Percentiles rank a stretch among this genome's conserved stretches.
These are phyloP conservation scores for Lecanicillium sp. DNA, from an alignment of 2,329 filamentous ascomycete genomes.

Conservation along the genomic window DNA sequence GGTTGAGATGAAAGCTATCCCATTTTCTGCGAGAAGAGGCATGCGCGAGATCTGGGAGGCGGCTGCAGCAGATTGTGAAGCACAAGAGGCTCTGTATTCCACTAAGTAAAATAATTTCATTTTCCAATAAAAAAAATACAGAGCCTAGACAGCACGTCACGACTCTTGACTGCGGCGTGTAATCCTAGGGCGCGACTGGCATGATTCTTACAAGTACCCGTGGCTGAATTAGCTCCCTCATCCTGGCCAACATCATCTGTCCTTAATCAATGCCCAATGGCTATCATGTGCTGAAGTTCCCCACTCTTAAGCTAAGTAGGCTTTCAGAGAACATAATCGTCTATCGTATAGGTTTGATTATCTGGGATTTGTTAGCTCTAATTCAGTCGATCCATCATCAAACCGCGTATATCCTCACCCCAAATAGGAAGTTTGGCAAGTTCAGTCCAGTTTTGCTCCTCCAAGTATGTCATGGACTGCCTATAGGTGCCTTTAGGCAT, in stretches of 20 bases:
- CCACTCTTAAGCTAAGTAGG: no score
- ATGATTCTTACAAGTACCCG: no score
- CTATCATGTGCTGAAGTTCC: no score
- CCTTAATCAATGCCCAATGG: no score
- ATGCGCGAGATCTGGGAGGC: constrained; percentile 13
- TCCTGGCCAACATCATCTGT: no score
- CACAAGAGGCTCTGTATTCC: constrained; percentile 16
- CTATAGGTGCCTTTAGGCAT: not conserved
- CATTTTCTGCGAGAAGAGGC: constrained; percentile 7
- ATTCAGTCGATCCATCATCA: not conserved
- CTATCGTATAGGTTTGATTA: not conserved
- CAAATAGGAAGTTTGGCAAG: not conserved
- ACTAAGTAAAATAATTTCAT: not conserved
- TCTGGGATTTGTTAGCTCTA: not conserved
- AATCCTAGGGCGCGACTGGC: no score
- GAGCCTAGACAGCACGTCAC: no score
- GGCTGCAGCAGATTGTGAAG: constrained; percentile 7
- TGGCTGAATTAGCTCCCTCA: no score
- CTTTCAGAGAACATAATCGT: no score
- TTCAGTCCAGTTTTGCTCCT: not conserved
- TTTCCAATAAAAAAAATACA: no score
- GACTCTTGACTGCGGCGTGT: no score
- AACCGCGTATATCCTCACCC: not conserved
- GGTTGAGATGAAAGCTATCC: constrained; percentile 13
- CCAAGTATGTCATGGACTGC: not conserved